Conservation (phyloP, 1,284 basidiomycete genomes). For the Stereum hirsutum region DNA sequence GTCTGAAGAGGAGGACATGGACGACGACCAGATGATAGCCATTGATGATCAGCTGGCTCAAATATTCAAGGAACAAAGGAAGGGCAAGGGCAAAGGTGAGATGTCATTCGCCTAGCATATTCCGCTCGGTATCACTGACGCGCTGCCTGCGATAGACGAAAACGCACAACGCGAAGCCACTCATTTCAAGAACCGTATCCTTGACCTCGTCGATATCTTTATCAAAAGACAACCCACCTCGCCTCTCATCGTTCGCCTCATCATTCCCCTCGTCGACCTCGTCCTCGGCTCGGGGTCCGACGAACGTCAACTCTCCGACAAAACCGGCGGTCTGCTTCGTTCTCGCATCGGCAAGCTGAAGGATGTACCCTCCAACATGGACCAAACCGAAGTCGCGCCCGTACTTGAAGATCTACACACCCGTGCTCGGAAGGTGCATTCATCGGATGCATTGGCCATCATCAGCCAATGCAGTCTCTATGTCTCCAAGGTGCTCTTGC, state of each 20-base stretch:
- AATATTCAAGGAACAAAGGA: constrained; percentile 73
- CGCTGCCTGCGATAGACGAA: constrained; percentile 31
- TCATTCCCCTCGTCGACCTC: constrained; percentile 74
- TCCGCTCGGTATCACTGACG: not conserved
- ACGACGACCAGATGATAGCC: constrained; percentile 97
- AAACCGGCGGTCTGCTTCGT: constrained; percentile 73
- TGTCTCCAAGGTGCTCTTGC: constrained; percentile 51
- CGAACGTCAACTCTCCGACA: constrained; percentile 81
- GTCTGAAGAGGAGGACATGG: constrained; percentile 71
- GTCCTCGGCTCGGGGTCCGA: constrained; percentile 42
- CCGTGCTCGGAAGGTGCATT: constrained; percentile 62
- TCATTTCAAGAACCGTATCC: constrained; percentile 91
- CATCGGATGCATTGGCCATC: constrained; percentile 53
- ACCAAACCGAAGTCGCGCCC: constrained; percentile 32
- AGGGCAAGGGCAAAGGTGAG: constrained; percentile 56
- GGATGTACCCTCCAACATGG: constrained; percentile 47
- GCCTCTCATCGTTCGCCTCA: constrained; percentile 55
- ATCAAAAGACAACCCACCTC: constrained; percentile 69
- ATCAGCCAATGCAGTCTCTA: constrained; percentile 71
- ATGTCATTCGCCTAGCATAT: constrained; percentile 6
- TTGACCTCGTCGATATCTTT: constrained; percentile 86
- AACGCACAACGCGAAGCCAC: constrained; percentile 77
- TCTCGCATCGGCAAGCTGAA: constrained; percentile 71
- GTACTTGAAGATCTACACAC: constrained; percentile 65
- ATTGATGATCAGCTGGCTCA: constrained; percentile 90